Evolutionary conservation across 352 stramenopile genomes (phyloP), one percentile per base, ranked within the genome.

Genomic region (Phytophthora hibernalis): DNA sequence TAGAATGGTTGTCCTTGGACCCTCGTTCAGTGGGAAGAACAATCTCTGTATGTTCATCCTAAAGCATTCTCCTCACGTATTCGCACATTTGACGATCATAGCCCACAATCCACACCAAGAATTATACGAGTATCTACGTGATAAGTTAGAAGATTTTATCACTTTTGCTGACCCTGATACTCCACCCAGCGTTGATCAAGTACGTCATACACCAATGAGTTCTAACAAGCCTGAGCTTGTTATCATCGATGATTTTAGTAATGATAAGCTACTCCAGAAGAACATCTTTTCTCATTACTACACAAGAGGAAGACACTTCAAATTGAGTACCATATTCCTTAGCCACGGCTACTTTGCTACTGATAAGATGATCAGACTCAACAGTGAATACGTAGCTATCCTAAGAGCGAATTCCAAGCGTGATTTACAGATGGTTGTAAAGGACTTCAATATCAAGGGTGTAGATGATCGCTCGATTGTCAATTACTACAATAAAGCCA

Each of bases 131-230:
- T 69, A 65, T 26, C 50, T 74, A 5, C 50, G 51, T 15, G 65
- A 74, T 3, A 74, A 74, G 43, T 18, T 69, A 3, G 56, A 68
- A n/a, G 65, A 50, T 3, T 65, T 65, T 24, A 53, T 65, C n/a
- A 44, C 57, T 2, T 65, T 65, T 7, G 40, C 38, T 18, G 16
- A 68, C 42, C 45, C 54, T 40, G 38, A 72, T 22, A 48, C 35
- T 6, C 30, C 44, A 43, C 55, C 55, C 7, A 55, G 8, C 10
- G 55, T 55, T 30, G 55, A 55, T 63, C 55, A 55, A 18, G 48
- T 63, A 3, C 33, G 55, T 9, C 55, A 51, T 49, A 63, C 55
- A 5, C 44, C 55, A 16, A 28, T 63, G 5, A 54, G n/a, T 38
- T 51, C 44, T 12, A 65, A 58, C 18, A 66, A 71, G 20, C 51